Evolutionary conservation across 2,329 filamentous ascomycete species (phyloP).

Genomic region (Lasiodiplodia sp.): DNA sequence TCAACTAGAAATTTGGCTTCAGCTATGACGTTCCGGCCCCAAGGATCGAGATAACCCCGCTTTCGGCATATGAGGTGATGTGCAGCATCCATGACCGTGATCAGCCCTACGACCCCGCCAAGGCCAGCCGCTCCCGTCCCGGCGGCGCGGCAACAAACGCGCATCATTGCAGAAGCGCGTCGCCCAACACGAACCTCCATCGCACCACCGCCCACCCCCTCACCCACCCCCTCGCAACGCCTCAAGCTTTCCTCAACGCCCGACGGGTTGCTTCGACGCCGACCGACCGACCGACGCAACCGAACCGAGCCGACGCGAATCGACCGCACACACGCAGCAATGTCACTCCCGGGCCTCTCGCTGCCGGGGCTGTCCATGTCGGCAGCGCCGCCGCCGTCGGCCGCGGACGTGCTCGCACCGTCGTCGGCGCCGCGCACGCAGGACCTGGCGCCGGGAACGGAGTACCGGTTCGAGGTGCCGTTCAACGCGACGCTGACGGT

Average conservation of each 20-base stretch:
- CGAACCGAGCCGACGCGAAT: background rate
- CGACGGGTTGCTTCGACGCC: background rate
- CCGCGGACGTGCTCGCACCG: slow-evolving; percentile 35
- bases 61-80: slow-evolving; percentile 25
- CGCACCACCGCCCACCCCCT: slow-evolving; percentile 8
- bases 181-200: slow-evolving; percentile 9
- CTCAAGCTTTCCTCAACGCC: background rate
- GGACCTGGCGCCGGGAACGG: slow-evolving; percentile 53
- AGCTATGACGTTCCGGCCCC: slow-evolving; percentile 21
- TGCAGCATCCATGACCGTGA: slow-evolving; percentile 11
- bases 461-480: slow-evolving; percentile 53
- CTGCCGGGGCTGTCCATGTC: slow-evolving; percentile 45
- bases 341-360: slow-evolving; percentile 56
- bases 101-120: slow-evolving; percentile 29
- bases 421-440: slow-evolving; percentile 45
- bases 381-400: slow-evolving; percentile 31
- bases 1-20: slow-evolving; percentile 11
- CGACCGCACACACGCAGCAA: slow-evolving; percentile 25
- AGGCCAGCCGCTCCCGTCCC: slow-evolving; percentile 24
- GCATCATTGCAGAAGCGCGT: slow-evolving; percentile 9
- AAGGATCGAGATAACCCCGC: slow-evolving; percentile 20
- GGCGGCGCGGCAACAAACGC: slow-evolving; percentile 25
- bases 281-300: background rate
- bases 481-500: slow-evolving; percentile 47
- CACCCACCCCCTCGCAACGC: background rate